Evolutionary conservation across 768 basidiomycete genomes (phyloP).

Genomic region (Phlegmacium glaucopus): DNA sequence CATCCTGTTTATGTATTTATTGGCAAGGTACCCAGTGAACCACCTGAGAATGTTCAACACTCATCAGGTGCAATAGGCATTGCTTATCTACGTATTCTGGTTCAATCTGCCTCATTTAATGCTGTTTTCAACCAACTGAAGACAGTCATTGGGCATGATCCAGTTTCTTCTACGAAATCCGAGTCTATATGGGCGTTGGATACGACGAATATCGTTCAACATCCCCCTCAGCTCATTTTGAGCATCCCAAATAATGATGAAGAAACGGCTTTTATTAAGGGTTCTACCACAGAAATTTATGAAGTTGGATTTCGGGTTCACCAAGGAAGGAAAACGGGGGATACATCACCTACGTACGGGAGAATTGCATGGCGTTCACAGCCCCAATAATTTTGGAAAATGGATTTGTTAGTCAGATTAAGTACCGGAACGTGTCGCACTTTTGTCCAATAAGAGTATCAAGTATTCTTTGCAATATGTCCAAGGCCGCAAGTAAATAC

Average conservation of each 20-base stretch:
- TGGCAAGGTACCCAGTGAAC: constrained; percentile 46
- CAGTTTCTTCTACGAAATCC: constrained; percentile 21
- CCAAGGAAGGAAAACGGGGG: constrained; percentile 25
- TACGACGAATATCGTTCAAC: constrained; percentile 6
- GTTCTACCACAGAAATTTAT: constrained; percentile 37
- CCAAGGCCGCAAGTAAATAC: not conserved
- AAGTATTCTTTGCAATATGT: too few relatives aligned
- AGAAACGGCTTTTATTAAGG: constrained; percentile 24
- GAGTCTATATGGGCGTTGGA: constrained; percentile 42
- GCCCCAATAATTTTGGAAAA: too few relatives aligned
- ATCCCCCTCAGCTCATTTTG: constrained; percentile 29
- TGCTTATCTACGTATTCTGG: constrained; percentile 45
- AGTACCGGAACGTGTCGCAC: too few relatives aligned
- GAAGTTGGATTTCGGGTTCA: constrained; percentile 51
- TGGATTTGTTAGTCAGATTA: too few relatives aligned
- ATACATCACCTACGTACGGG: constrained; percentile 44
- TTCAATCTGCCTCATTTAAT: constrained; percentile 23
- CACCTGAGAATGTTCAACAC: constrained; percentile 46
- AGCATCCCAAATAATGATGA: constrained; percentile 30
- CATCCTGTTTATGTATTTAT: not conserved
- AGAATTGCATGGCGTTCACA: constrained; percentile 43
- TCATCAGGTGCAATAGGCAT: constrained; percentile 48
- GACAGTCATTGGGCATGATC: constrained; percentile 43
- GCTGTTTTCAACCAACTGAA: constrained; percentile 36
- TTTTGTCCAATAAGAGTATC: too few relatives aligned